phyloP scores from a whole-genome alignment of 2,329 filamentous ascomycete genomes.

The Dendrostoma leiphaemia region DNA sequence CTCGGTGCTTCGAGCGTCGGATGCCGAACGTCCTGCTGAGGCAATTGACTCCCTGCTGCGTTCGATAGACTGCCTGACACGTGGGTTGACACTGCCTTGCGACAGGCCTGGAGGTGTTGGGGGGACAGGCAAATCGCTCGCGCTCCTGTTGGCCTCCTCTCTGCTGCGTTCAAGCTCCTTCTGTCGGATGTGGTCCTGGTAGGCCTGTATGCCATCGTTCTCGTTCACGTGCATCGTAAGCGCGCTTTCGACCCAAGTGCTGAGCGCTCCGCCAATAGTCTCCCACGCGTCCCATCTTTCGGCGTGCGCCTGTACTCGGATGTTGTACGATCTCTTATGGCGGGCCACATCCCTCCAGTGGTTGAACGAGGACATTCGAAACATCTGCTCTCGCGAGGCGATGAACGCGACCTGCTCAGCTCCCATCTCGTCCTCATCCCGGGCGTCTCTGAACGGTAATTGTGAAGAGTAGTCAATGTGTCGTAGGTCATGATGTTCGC shows the following conservation, averaged over 20 bases:
- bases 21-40: background rate
- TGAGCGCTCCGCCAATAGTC: constrained; percentile 23
- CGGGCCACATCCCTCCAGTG: constrained; percentile 14
- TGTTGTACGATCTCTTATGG: constrained; percentile 7
- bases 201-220: constrained; percentile 16
- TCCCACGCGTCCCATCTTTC: constrained; percentile 18
- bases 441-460: constrained; percentile 10
- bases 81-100: constrained; percentile 10
- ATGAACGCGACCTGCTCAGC: constrained; percentile 15
- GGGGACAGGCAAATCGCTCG: background rate
- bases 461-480: constrained; percentile 14
- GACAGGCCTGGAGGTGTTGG: background rate
- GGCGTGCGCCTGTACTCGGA: constrained; percentile 14
- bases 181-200: constrained; percentile 17
- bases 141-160: background rate
- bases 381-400: constrained; percentile 17
- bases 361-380: constrained; percentile 18
- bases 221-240: constrained; percentile 18
- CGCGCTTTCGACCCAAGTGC: constrained; percentile 41
- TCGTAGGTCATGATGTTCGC: constrained; percentile 15
- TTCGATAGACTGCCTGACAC: constrained; percentile 17
- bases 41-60: background rate
- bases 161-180: constrained; percentile 6
- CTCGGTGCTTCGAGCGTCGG: background rate
- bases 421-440: constrained; percentile 10